Percentiles rank a stretch among this genome's conserved stretches.
Evolutionary conservation across 2,329 filamentous ascomycete genomes (phyloP).

Genomic region (Aspergillus novofumigatus): DNA sequence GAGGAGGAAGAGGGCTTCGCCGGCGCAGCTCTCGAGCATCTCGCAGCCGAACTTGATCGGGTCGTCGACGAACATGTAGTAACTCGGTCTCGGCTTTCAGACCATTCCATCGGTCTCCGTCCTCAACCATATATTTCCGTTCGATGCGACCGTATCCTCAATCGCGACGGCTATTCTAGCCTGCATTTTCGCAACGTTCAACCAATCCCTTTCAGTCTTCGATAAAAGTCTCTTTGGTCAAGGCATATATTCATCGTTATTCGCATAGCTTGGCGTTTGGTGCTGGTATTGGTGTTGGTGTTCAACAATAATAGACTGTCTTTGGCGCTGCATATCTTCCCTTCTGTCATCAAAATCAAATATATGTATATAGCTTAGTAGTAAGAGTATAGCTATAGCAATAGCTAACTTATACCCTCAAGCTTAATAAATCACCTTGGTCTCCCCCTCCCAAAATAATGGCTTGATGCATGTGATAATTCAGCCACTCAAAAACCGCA

Average conservation of each 20-base stretch:
- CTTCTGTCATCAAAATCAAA: not conserved
- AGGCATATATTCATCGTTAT: not conserved
- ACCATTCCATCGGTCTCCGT: not conserved
- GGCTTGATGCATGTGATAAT: not conserved
- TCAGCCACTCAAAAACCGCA: not conserved
- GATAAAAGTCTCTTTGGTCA: not conserved
- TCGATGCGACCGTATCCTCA: not conserved
- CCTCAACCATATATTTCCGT: not conserved
- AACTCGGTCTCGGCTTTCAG: not conserved
- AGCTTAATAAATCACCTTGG: not conserved
- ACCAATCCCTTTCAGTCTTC: not conserved
- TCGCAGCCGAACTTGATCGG: slow-evolving; percentile 33
- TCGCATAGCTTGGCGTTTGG: slow-evolving; percentile 9
- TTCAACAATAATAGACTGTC: not conserved
- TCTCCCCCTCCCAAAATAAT: too few species aligned
- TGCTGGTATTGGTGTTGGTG: not conserved
- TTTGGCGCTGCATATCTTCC: not conserved
- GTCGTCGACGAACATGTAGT: slow-evolving; percentile 24
- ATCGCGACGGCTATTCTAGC: not conserved
- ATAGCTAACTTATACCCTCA: not conserved
- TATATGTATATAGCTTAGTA: not conserved
- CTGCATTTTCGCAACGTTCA: not conserved
- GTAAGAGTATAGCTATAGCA: not conserved
- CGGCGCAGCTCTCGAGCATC: slow-evolving; percentile 20
- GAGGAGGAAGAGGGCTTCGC: slow-evolving; percentile 11